phyloP scores from a whole-genome alignment of 2,329 filamentous ascomycete species.

The Pseudonectria foliicola region DNA sequence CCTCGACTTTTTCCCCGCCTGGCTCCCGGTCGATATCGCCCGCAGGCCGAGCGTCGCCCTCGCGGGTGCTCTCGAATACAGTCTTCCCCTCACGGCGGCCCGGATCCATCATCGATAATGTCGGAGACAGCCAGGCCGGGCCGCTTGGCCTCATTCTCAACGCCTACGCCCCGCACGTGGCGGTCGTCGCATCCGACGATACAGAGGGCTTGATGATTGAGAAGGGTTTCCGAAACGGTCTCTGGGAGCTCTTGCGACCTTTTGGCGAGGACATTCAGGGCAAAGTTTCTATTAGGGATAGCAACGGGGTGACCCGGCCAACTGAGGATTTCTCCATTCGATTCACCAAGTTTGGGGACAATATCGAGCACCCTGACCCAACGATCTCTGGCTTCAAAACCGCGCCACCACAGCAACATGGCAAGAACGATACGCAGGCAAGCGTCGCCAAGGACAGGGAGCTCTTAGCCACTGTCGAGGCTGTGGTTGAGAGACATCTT shows the following conservation, averaged over 20 bases:
- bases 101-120: conserved; percentile 37
- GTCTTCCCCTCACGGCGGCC: conserved; percentile 44
- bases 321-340: conserved; percentile 89
- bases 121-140: conserved; percentile 42
- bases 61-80: conserved; percentile 50
- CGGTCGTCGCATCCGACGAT: conserved; percentile 78
- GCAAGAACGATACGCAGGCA: conserved; percentile 19
- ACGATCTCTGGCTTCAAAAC: conserved; percentile 22
- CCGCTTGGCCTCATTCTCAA: conserved; percentile 64
- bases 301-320: conserved; percentile 70
- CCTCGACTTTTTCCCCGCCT: conserved; percentile 60
- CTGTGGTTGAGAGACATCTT: conserved; percentile 72
- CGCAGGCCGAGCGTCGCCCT: conserved; percentile 50
- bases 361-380: conserved; percentile 45
- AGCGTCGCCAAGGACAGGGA: conserved; percentile 24
- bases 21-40: conserved; percentile 63
- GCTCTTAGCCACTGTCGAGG: conserved; percentile 61
- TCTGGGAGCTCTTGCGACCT: conserved; percentile 80
- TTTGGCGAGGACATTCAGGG: conserved; percentile 86
- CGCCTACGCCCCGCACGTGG: conserved; percentile 83
- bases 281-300: conserved; percentile 86
- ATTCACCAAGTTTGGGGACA: conserved; percentile 65
- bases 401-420: conserved; percentile 31
- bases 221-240: conserved; percentile 77
- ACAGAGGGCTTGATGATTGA: conserved; percentile 71